Evolutionary conservation across 257 asterid species (phyloP), one percentile per base, ranked within the genome.

Genomic region (Scutellaria galericulata): DNA sequence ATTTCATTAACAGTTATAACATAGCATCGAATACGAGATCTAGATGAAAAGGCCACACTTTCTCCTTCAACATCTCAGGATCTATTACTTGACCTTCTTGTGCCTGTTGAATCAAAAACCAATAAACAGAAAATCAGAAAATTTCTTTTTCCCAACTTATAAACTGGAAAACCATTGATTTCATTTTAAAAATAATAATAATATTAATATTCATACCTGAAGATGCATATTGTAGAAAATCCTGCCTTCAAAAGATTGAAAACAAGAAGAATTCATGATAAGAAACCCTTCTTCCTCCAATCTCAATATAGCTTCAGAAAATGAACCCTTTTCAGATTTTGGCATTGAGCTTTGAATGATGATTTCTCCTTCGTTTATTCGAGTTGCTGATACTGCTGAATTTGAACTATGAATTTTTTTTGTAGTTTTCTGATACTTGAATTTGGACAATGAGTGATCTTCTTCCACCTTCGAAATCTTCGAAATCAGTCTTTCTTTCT

Each of bases 221-320:
- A 88, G 80, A 72, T 86, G 97, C 77, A 88, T 58, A 75, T 69
- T 90, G 24, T 66, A 79, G 82, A 88, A 88, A 71, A 81, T 37
- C 73, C 86, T 86, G 10, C 83, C 90, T 59, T 81, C 72, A 74
- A 58, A 80, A n/a, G 93, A 83, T 60, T 84, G 68, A 57, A 88
- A 83, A 62, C 72, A 78, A 40, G 92, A 69, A 31, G 85, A 87
- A 79, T 83, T 86, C 11, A 82, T 50, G 27, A 85, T 55, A 59
- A 78, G 35, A 68, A 81, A 63, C 9, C 91, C 92, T 53, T 86
- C 86, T 5, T 81, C 81, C 72, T 90, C 97, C 78, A 86, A 67
- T 68, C 59, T 74, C 12, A 5, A 39, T 7, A 85, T 24, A 22
- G 81, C 77, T 54, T 77, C 72, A 47, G 84, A 79, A 48, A 82